phyloP scores from a whole-genome alignment of 352 stramenopile species.

The Pythium aristosporum region DNA sequence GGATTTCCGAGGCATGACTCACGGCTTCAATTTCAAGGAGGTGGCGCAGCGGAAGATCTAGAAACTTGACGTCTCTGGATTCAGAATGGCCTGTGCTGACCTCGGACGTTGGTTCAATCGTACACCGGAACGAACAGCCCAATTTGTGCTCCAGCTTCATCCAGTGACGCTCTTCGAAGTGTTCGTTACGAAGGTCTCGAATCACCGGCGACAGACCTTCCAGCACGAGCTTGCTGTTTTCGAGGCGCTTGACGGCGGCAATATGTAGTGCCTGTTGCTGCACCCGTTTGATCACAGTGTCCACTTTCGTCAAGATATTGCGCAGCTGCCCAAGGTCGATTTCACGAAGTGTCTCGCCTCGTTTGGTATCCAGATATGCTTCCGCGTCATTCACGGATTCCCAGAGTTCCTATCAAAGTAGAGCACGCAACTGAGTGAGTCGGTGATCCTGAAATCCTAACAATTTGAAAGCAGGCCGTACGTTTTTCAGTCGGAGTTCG shows the following conservation, averaged over 20 bases:
- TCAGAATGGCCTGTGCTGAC: neutral
- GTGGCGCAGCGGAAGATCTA: constrained; percentile 51
- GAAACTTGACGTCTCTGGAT: constrained; percentile 25
- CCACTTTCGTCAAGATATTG: constrained; percentile 25
- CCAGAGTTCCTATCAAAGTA: constrained; percentile 45
- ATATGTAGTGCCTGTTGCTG: constrained; percentile 24
- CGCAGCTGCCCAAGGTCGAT: constrained; percentile 49
- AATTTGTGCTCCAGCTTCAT: constrained; percentile 74
- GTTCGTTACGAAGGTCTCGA: constrained; percentile 57
- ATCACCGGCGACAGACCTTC: constrained; percentile 52
- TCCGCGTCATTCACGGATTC: constrained; percentile 48
- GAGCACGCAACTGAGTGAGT: neutral
- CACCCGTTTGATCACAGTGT: constrained; percentile 27
- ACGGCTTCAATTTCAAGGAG: constrained; percentile 50
- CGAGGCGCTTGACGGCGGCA: constrained; percentile 35
- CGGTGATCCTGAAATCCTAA: neutral
- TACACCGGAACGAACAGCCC: constrained; percentile 37
- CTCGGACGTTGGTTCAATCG: neutral
- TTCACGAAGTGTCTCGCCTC: constrained; percentile 36
- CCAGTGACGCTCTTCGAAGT: constrained; percentile 65
- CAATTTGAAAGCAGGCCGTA: neutral
- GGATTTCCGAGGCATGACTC: constrained; percentile 39
- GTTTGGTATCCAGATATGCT: constrained; percentile 38
- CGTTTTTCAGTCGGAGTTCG: constrained; percentile 52
- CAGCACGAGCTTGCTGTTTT: constrained; percentile 40